Conservation (phyloP, 306 rosid genomes). For the Leucaena leucocephala region DNA sequence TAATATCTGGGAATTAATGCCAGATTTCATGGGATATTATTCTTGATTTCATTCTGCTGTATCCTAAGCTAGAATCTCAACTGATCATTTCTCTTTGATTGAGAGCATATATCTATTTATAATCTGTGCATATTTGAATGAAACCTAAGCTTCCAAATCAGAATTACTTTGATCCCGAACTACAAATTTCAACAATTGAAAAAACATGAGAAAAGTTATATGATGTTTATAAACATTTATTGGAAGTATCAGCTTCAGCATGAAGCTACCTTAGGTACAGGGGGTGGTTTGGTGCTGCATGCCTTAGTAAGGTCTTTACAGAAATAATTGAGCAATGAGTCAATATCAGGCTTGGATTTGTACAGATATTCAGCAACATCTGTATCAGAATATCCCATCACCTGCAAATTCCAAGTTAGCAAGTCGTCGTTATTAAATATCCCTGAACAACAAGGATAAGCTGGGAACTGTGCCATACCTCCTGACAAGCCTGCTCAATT, state of each 20-base stretch:
- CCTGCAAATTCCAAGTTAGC: conserved; percentile 53
- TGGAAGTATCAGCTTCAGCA: conserved; percentile 36
- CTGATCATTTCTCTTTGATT: too few relatives aligned
- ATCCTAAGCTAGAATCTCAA: too few relatives aligned
- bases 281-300: conserved; percentile 81
- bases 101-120: too few relatives aligned
- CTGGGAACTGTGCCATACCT: neutral
- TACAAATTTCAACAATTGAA: neutral
- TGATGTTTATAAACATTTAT: conserved; percentile 16
- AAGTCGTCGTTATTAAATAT: conserved; percentile 19
- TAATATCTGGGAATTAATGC: too few relatives aligned
- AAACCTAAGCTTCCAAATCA: too few relatives aligned
- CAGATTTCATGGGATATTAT: too few relatives aligned
- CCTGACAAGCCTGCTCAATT: neutral
- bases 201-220: neutral
- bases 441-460: neutral
- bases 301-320: conserved; percentile 79
- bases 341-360: conserved; percentile 63
- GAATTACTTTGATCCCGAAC: too few relatives aligned
- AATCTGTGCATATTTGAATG: too few relatives aligned
- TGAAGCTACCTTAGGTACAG: conserved; percentile 81
- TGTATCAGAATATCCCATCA: conserved; percentile 87
- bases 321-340: conserved; percentile 63
- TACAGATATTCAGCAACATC: conserved; percentile 91
- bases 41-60: too few relatives aligned